Evolutionary conservation across 768 basidiomycete species (phyloP), one percentile per base, ranked within the genome.

Genomic region (Amylocystis lapponica): DNA sequence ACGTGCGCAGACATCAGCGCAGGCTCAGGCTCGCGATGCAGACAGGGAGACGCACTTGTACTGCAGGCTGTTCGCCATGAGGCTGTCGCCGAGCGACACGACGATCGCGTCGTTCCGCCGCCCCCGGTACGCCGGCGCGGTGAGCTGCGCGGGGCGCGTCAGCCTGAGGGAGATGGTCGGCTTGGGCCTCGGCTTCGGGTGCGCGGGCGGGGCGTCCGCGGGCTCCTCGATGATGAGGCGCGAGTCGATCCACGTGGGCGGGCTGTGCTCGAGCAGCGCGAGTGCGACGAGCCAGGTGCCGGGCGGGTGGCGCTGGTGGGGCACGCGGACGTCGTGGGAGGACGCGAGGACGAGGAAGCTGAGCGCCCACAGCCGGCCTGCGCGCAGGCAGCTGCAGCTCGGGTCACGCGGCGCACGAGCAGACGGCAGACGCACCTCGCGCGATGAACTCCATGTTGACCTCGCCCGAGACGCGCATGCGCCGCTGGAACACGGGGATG

Each of bases 361-460:
- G 16, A 81, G 52, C n/a, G 60, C 53, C 78, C 78, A 83, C 65
- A 82, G 67, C 3, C 81, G 72, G 37, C 71, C 79, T 81, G 27
- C 9, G 34, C 13, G 20, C 41, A 45, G 32, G 14, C 16, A 22
- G 6, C 42, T 36, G 11, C 5, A 12, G 47, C 13, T 9, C 10
- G 39, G 16, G 4, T 14, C n/a, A 19, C 12, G 22, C 16, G 13
- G 26, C 19, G 25, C 23, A 45, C 17, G 13, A 23, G 10, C 19
- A 32, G 6, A n/a, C 17, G 7, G n/a, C 3, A 5, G 4, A 46
- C 64, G 13, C 43, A 72, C 75, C 72, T 58, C 68, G 62, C 6
- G 83, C 82, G 42, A 86, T 81, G 47, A 86, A 86, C 46, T 87
- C 83, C 14, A 83, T 54, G 5, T 49, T 53, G 29, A 85, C 71